These are phyloP conservation scores for Exophiala sp. DNA, from an alignment of 2,329 filamentous ascomycete species.

Conservation along the genomic window DNA sequence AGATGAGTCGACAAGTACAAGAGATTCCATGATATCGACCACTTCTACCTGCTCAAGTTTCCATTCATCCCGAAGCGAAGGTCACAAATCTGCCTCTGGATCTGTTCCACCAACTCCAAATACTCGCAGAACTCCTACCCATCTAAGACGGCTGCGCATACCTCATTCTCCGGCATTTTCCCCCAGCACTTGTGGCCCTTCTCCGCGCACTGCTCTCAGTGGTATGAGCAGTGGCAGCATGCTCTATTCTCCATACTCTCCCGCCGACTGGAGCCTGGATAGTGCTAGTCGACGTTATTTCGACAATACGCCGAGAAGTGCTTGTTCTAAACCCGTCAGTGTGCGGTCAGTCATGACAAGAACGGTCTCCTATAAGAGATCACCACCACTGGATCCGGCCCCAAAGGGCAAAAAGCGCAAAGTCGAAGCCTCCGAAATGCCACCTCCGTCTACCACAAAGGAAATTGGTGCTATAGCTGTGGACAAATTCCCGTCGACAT, in stretches of 20 bases:
- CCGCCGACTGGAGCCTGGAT: constrained; percentile 69
- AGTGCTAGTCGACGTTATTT: constrained; percentile 62
- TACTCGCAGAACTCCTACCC: constrained; percentile 56
- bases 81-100: constrained; percentile 57
- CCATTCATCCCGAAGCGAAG: constrained; percentile 53
- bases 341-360: constrained; percentile 91
- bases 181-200: constrained; percentile 54
- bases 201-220: constrained; percentile 61
- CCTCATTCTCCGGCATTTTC: constrained; percentile 72
- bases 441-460: constrained; percentile 18
- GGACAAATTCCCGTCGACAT: constrained; percentile 17
- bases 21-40: constrained; percentile 35
- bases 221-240: constrained; percentile 36
- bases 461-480: constrained; percentile 9
- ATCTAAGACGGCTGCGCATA: constrained; percentile 64
- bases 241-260: constrained; percentile 72
- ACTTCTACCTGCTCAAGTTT: constrained; percentile 39
- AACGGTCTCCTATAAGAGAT: constrained; percentile 79
- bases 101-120: constrained; percentile 60
- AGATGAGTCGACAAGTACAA: constrained; percentile 39
- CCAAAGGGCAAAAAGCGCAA: constrained; percentile 92
- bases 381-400: constrained; percentile 74
- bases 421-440: constrained; percentile 35
- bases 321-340: constrained; percentile 61
- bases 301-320: constrained; percentile 55